These are phyloP conservation scores for Ocimum tenuiflorum DNA, from an alignment of 257 asterid species.

Conservation along the genomic window DNA sequence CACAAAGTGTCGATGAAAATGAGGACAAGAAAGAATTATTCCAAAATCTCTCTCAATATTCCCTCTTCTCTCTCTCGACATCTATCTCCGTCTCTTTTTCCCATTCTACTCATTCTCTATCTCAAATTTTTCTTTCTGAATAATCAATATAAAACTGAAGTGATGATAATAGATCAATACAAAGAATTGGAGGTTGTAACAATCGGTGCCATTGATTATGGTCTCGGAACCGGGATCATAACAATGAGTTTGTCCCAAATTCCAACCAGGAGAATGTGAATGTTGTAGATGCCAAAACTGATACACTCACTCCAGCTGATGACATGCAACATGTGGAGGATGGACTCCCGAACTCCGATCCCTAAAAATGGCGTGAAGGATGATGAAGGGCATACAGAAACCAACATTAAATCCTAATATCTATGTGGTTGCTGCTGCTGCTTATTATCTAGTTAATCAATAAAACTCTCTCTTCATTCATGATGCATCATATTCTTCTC, in stretches of 20 bases:
- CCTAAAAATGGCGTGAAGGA: constrained; percentile 21
- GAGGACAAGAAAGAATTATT: too few species aligned
- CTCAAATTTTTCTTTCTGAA: too few species aligned
- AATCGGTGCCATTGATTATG: too few species aligned
- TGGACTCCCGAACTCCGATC: constrained; percentile 19
- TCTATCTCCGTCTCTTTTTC: too few species aligned
- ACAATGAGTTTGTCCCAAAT: constrained; percentile 10
- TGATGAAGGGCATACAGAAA: constrained; percentile 20
- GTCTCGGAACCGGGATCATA: too few species aligned
- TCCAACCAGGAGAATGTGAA: constrained; percentile 25
- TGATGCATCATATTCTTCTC: background rate
- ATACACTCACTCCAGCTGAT: constrained; percentile 25
- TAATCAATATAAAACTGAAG: too few species aligned
- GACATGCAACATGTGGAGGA: constrained; percentile 22
- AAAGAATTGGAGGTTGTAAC: too few species aligned
- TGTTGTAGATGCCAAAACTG: constrained; percentile 21
- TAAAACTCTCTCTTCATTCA: constrained; percentile 32
- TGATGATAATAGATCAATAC: too few species aligned
- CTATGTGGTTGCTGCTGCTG: constrained; percentile 40
- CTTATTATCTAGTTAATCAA: constrained; percentile 36
- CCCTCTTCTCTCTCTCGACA: too few species aligned
- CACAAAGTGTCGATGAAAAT: too few species aligned
- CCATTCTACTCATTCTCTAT: too few species aligned
- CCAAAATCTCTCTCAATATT: too few species aligned
- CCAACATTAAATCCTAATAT: constrained; percentile 28